These are phyloP conservation scores for Ganoderma lucidum DNA, from an alignment of 1,284 basidiomycete genomes.

Conservation along the genomic window DNA sequence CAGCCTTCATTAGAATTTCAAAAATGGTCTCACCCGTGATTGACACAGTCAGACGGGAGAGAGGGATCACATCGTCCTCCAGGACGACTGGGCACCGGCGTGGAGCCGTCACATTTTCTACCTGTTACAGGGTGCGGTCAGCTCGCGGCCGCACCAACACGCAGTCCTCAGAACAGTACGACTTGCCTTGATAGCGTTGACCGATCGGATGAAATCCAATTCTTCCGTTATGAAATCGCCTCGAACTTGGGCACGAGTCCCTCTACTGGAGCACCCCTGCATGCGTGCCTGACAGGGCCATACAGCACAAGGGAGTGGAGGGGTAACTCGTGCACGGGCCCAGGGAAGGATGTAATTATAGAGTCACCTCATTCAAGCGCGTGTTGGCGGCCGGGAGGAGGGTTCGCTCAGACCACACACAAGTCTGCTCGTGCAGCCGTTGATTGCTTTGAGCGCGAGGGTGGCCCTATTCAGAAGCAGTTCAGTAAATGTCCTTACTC, in stretches of 20 bases:
- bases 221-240: constrained; percentile 39
- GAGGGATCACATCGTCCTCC: constrained; percentile 48
- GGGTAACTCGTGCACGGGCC: constrained; percentile 36
- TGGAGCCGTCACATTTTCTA: constrained; percentile 51
- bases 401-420: constrained; percentile 58
- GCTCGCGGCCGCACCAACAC: not conserved
- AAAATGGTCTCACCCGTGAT: constrained; percentile 41
- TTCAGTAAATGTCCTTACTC: constrained; percentile 47
- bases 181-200: constrained; percentile 29
- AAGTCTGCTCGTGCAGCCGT: not conserved
- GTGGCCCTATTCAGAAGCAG: constrained; percentile 44
- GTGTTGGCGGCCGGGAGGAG: constrained; percentile 39
- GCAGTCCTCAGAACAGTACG: not conserved
- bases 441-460: not conserved
- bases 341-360: constrained; percentile 49
- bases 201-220: constrained; percentile 38
- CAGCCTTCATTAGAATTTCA: constrained; percentile 46
- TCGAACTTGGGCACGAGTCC: constrained; percentile 30
- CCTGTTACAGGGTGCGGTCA: not conserved
- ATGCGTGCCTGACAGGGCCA: constrained; percentile 38
- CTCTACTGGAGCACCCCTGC: constrained; percentile 35
- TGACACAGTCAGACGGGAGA: constrained; percentile 45
- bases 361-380: constrained; percentile 54
- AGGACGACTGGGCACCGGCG: constrained; percentile 43
- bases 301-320: constrained; percentile 40